Conservation (phyloP, 139 green algal genomes). For the Nannochloris sp. region DNA sequence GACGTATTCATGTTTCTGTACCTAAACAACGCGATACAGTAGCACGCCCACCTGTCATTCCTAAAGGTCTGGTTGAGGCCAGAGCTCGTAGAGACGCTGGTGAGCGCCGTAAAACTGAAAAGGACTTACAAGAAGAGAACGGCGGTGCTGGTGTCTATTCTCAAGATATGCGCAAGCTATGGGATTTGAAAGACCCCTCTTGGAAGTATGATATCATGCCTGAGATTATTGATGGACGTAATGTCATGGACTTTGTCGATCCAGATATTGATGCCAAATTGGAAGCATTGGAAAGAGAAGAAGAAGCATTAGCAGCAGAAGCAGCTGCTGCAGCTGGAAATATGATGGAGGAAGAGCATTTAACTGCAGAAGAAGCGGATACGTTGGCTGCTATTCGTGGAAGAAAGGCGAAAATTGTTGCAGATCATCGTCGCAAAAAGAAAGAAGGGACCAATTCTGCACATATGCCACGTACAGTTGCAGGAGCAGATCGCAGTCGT, state of each 20-base stretch:
- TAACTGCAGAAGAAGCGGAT: conserved; percentile 65
- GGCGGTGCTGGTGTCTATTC: conserved; percentile 94
- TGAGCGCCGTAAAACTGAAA: conserved; percentile 47
- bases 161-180: conserved; percentile 80
- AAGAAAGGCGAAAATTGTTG: conserved; percentile 55
- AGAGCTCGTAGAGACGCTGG: conserved; percentile 36
- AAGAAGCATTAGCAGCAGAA: conserved; percentile 50
- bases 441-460: conserved; percentile 52
- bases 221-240: conserved; percentile 94
- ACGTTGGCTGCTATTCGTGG: conserved; percentile 64
- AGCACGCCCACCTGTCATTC: conserved; percentile 78
- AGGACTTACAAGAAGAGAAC: conserved; percentile 79
- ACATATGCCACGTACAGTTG: conserved; percentile 61
- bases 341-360: conserved; percentile 41
- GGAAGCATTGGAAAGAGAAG: conserved; percentile 88
- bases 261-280: conserved; percentile 93
- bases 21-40: conserved; percentile 52
- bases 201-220: conserved; percentile 97
- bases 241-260: conserved; percentile 96
- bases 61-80: conserved; percentile 49
- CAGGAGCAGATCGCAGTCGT: conserved; percentile 38
- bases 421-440: conserved; percentile 71
- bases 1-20: conserved; percentile 91
- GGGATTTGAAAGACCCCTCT: conserved; percentile 65
- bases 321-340: background rate